These are phyloP conservation scores for Candida ipomoeae DNA, from an alignment of 805 yeast species.

Conservation along the genomic window DNA sequence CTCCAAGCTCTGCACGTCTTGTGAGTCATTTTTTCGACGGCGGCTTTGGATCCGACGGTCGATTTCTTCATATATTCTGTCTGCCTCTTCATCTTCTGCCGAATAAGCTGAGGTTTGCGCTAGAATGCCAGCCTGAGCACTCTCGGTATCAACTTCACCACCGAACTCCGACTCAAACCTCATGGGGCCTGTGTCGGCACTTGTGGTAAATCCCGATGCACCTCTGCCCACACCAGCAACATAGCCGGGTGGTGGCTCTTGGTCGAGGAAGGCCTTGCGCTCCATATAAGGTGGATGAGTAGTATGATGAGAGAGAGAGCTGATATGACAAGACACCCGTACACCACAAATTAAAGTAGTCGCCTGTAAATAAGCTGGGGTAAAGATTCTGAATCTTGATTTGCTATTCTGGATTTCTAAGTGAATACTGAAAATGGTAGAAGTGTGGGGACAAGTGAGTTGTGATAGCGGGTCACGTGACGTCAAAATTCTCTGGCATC, in stretches of 20 bases:
- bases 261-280: conserved; percentile 56
- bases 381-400: not conserved
- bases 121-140: conserved; percentile 31
- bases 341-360: not conserved
- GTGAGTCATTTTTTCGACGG: conserved; percentile 16
- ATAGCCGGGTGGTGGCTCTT: conserved; percentile 85
- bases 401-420: not conserved
- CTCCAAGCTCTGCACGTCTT: conserved; percentile 1
- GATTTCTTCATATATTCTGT: conserved; percentile 58
- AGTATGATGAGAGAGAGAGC: not conserved
- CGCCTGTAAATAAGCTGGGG: too few species aligned
- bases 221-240: conserved; percentile 94
- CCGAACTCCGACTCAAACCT: conserved; percentile 17
- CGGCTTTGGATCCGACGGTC: conserved; percentile 46
- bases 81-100: conserved; percentile 76
- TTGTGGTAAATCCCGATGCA: conserved; percentile 87
- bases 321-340: not conserved
- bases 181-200: conserved; percentile 63
- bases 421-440: too few species aligned
- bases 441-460: not conserved
- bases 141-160: conserved; percentile 24
- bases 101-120: conserved; percentile 20
- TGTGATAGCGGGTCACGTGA: conserved; percentile 11
- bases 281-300: conserved; percentile 7
- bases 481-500: conserved; percentile 9